Base-by-base conservation (phyloP, 176 grass and related monocot genomes). In the Zoysia pacifica region DNA sequence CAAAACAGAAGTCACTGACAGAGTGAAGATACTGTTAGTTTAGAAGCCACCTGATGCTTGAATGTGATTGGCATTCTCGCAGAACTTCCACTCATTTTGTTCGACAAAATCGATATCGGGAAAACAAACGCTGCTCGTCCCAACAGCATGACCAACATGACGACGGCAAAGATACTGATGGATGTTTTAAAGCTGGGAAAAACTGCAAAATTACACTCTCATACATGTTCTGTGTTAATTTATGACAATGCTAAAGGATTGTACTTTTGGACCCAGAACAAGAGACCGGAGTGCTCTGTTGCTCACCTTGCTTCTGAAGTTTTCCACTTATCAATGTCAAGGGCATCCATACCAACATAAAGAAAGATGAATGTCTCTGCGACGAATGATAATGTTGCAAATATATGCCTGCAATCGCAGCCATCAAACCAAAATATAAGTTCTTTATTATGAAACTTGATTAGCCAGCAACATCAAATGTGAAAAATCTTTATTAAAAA, bases 331-430 rank as follows among this genome's bases (percentile, higher is more conserved):
- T 89, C 87, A 74, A 94, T 83, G 78, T 94, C 94, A 77, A 97
- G 87, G 18, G 89, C 94, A 82, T 97, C 94, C 94, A 97, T 97
- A 36, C 91, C 94, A 76, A 97, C 89, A 78, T 97, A 97, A 70
- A 97, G 94, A 62, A 97, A 94, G 79, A 97, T 94, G 62, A 97
- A 88, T 44, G 85, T 90, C 80, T 97, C 91, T 11, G 91, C 94
- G 43, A 97, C 92, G 78, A 94, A 90, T 40, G 94, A 97, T 5
- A 89, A 48, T 52, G 80, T 86, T 15, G 91, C 85, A 84, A 97
- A 97, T 82, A 94, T 88, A 79, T 97, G 91, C 85, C 91, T 97
- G 79, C 40, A 86, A 48, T 83, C 35, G 8, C 52, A 81, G 38
- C 7, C 39, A 79, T 74, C 28, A 62, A 11, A 60, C 15, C 43